A percentile compares a stretch with the other conserved stretches of the same genome.
phyloP scores from a whole-genome alignment of 2,329 filamentous ascomycete genomes.

The Pezizomycotina sp. region DNA sequence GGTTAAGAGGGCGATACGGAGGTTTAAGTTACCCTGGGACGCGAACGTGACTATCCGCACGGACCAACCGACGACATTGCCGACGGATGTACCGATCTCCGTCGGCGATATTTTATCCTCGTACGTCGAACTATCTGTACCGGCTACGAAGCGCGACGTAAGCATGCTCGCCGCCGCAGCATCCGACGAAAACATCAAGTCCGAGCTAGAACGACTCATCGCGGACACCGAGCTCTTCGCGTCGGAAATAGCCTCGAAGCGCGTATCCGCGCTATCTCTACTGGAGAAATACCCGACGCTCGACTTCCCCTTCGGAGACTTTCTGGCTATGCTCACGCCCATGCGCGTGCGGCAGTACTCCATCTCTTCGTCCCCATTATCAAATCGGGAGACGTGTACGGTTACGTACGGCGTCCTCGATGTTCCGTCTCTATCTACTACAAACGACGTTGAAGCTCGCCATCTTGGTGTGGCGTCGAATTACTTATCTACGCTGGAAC shows the following conservation, averaged over 20 bases:
- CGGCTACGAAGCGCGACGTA: constrained; percentile 50
- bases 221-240: constrained; percentile 33
- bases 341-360: constrained; percentile 69
- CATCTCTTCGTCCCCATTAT: constrained; percentile 57
- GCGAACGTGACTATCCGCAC: constrained; percentile 45
- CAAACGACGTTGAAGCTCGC: constrained; percentile 33
- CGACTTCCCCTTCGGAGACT: constrained; percentile 46
- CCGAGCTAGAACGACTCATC: constrained; percentile 35
- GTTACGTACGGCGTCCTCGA: constrained; percentile 54
- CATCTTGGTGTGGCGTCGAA: constrained; percentile 45
- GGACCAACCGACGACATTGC: constrained; percentile 38
- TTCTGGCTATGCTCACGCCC: constrained; percentile 55
- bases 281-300: constrained; percentile 47
- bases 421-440: constrained; percentile 34
- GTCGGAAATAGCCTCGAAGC: constrained; percentile 38
- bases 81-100: constrained; percentile 41
- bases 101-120: constrained; percentile 48
- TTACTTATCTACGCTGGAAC: constrained; percentile 39
- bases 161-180: constrained; percentile 36
- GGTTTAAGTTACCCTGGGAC: constrained; percentile 54
- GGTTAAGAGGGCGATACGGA: constrained; percentile 45
- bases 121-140: constrained; percentile 57
- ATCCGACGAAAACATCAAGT: constrained; percentile 35
- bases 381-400: constrained; percentile 40
- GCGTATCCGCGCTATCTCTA: constrained; percentile 50